phyloP scores from a whole-genome alignment of 257 asterid species.

The Schizonepeta tenuifolia region DNA sequence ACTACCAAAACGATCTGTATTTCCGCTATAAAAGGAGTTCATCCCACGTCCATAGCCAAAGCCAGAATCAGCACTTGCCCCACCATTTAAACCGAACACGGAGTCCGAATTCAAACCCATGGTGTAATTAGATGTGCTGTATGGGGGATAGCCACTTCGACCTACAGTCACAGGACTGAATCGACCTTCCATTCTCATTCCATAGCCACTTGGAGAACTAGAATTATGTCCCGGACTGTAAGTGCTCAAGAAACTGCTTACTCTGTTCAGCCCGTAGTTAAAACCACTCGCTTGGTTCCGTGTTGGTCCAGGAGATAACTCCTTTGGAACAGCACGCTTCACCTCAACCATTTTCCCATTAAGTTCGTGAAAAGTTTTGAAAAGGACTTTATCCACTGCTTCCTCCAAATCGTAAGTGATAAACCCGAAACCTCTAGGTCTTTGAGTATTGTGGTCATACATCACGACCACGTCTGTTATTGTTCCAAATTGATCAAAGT shows the following conservation, averaged over 20 bases:
- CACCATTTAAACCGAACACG: conserved; percentile 51
- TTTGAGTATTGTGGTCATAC: conserved; percentile 92
- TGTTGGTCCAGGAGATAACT: conserved; percentile 69
- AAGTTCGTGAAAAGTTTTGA: conserved; percentile 79
- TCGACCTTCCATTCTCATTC: conserved; percentile 67
- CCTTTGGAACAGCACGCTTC: conserved; percentile 81
- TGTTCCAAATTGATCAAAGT: conserved; percentile 83
- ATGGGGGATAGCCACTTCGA: conserved; percentile 65
- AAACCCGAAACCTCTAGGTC: conserved; percentile 97
- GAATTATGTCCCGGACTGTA: conserved; percentile 54
- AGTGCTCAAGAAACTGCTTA: conserved; percentile 55
- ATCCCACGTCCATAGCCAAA: conserved; percentile 62
- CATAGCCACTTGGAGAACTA: conserved; percentile 53
- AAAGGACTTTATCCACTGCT: conserved; percentile 74
- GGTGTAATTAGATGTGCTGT: conserved; percentile 48
- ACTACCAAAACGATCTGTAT: conserved; percentile 50
- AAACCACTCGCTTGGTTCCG: conserved; percentile 56
- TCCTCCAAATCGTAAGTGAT: conserved; percentile 82
- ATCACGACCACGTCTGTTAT: conserved; percentile 86
- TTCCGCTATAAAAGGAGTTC: conserved; percentile 56
- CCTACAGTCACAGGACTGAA: conserved; percentile 63
- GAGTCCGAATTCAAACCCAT: conserved; percentile 60
- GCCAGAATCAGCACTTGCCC: conserved; percentile 50
- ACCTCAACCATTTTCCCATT: conserved; percentile 92
- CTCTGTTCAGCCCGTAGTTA: conserved; percentile 41